phyloP scores from a whole-genome alignment of 768 basidiomycete species.

The Rhodotorula kratochvilovae region DNA sequence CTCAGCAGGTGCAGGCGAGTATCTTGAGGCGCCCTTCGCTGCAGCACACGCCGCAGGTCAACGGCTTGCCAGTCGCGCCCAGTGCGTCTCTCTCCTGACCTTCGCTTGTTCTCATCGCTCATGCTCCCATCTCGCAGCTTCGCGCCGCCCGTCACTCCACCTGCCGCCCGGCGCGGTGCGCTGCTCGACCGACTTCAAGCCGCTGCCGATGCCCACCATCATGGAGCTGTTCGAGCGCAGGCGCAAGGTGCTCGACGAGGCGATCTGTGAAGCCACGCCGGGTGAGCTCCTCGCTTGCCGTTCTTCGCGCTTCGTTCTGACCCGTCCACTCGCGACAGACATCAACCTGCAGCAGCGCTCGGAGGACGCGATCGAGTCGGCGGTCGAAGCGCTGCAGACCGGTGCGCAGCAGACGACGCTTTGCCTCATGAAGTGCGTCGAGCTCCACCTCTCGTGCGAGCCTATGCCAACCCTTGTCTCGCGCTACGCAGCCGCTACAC shows the following conservation, averaged over 20 bases:
- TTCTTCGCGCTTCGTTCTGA: not conserved
- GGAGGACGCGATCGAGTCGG: not conserved
- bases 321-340: not conserved
- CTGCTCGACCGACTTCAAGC: not conserved
- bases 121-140: not conserved
- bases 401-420: slow-evolving; percentile 15
- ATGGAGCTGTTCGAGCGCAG: not conserved
- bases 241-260: not conserved
- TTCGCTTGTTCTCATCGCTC: no score
- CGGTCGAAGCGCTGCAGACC: not conserved
- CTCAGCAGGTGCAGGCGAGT: no score
- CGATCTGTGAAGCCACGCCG: not conserved
- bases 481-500: slow-evolving; percentile 13
- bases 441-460: not conserved
- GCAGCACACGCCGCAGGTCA: no score
- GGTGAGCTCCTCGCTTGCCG: not conserved
- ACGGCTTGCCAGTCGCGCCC: no score
- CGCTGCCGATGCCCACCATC: not conserved
- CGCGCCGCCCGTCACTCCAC: not conserved
- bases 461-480: not conserved
- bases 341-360: not conserved
- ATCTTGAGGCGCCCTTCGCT: no score
- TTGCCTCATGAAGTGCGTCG: slow-evolving; percentile 19
- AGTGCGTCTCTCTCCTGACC: no score
- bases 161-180: not conserved